Base-by-base conservation (phyloP, 164 flowering plant genomes). In the Litsea cubeba region DNA sequence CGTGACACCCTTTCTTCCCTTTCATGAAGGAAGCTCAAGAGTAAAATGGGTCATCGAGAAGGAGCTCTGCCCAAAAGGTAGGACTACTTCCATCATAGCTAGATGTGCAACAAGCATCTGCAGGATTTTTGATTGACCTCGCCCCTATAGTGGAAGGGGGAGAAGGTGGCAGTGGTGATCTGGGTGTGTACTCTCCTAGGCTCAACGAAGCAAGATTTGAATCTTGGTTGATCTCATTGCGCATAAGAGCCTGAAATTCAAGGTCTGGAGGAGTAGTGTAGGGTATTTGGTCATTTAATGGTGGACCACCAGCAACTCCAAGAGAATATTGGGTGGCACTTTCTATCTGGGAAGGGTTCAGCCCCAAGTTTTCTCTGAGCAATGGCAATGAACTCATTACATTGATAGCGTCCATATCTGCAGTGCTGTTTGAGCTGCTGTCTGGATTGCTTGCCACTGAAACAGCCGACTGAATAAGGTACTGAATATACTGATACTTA, bases 401-500 rank as follows among this genome's bases (percentile, higher is more conserved):
- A 72, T 77, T 83, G 30, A 75, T 64, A 51, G 85, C 71, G 0
- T 86, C 86, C 75, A 87, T 76, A 46, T 84, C 88, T 62, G 76
- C n/a, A 8, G 18, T 63, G 69, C 58, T 77, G 71, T 24, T 81
- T 28, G 75, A 28, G n/a, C 17, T 5, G 71, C n/a, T 50, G 26
- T 62, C 63, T 1, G 78, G 1, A 25, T 46, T 70, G 14, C 80
- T 50, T 40, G 81, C 20, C 18, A 49, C 24, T 22, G 40, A 25
- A 12, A 8, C 62, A 3, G 83, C 76, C 54, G 89, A 80, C 71
- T 88, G 95, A 49, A 92, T 83, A 40, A 90, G 90, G 68, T 80
- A 82, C n/a, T 90, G 93, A 11, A 87, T 49, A 81, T 85, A 86
- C 32, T 90, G 91, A 66, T 86, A 82, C 60, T 73, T 85, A 23